Evolutionary conservation across 805 yeast species (phyloP).

Genomic region (Yarrowia sp.): DNA sequence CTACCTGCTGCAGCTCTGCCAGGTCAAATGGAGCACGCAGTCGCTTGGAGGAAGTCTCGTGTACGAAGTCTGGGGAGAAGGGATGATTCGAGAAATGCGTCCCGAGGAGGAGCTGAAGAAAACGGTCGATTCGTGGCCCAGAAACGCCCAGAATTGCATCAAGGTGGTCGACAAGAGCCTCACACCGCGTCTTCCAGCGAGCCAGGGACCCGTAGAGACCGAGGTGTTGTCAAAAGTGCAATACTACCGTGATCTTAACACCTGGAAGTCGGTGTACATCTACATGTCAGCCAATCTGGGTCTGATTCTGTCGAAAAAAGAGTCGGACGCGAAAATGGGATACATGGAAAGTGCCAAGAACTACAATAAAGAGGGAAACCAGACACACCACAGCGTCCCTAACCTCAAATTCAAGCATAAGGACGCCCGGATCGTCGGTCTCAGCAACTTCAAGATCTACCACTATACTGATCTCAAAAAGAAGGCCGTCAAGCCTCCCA

Average conservation of each 20-base stretch:
- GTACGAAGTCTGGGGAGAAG: slow-evolving; percentile 30
- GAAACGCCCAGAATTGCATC: slow-evolving; percentile 22
- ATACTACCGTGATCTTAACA: slow-evolving; percentile 15
- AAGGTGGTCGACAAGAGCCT: slow-evolving; percentile 17
- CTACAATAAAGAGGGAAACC: slow-evolving; percentile 19
- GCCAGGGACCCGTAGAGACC: slow-evolving; percentile 23
- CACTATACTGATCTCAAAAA: slow-evolving; percentile 4
- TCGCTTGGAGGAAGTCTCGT: slow-evolving; percentile 22
- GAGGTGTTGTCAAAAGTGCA: slow-evolving; percentile 23
- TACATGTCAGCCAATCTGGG: slow-evolving; percentile 25
- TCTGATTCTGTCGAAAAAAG: slow-evolving; percentile 34
- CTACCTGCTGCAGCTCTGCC: slow-evolving; percentile 31
- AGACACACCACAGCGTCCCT: not conserved
- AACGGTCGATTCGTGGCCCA: slow-evolving; percentile 30
- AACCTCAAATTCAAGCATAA: slow-evolving; percentile 33
- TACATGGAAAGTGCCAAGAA: slow-evolving; percentile 22
- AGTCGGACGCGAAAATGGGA: slow-evolving; percentile 32
- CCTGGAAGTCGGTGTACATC: slow-evolving; percentile 23
- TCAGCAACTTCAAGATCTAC: slow-evolving; percentile 20
- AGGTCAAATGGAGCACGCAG: slow-evolving; percentile 16
- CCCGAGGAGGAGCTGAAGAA: slow-evolving; percentile 28
- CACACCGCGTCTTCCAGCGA: slow-evolving; percentile 10
- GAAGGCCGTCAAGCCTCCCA: slow-evolving; percentile 24
- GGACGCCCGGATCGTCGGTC: slow-evolving; percentile 9
- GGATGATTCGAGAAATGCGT: slow-evolving; percentile 23